Evolutionary conservation across 305 asterid species (phyloP), one percentile per base, ranked within the genome.

Genomic region (Fraxinus paxiana): DNA sequence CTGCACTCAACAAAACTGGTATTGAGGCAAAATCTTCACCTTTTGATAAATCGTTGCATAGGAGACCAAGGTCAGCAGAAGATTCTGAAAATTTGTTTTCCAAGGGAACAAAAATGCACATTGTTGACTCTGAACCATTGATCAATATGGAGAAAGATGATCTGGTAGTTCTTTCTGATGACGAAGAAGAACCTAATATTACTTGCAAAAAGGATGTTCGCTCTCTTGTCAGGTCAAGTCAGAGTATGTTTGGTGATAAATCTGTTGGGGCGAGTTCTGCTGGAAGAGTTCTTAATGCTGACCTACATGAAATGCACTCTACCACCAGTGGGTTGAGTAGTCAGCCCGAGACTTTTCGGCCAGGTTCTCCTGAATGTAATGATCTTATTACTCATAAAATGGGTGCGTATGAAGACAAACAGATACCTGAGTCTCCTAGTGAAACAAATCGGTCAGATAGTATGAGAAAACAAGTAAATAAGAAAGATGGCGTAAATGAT

Each of bases 111-210:
- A 82, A 87, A 73, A 65, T 67, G 80, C 84, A 73, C 80, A 33
- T 80, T 71, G 78, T 79, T 67, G 83, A 83, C 82, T 78, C 88
- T 15, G 87, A 87, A 82, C 86, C 85, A 75, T 75, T 75, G 37
- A 76, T 75, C 75, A 81, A 82, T 72, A 72, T 67, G 84, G 89
- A 81, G 37, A 84, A 85, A 84, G 88, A 54, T 80, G 79, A 86
- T 85, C 78, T 89, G 59, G 82, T 94, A 75, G 56, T 89, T 86
- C 91, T 90, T 85, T 90, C 92, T 75, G 97, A 92, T 81, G 97
- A 92, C 79, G 98, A 96, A 86, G 79, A 84, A 80, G 96, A 91
- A 83, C 77, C 85, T 65, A 91, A 83, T 73, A 79, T 79, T 82
- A 81, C 92, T 88, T 83, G 77, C 76, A 30, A 63, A 79, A 79